Evolutionary conservation across 345 rosid species (phyloP), one percentile per base, ranked within the genome.

Genomic region (Salix brachista): DNA sequence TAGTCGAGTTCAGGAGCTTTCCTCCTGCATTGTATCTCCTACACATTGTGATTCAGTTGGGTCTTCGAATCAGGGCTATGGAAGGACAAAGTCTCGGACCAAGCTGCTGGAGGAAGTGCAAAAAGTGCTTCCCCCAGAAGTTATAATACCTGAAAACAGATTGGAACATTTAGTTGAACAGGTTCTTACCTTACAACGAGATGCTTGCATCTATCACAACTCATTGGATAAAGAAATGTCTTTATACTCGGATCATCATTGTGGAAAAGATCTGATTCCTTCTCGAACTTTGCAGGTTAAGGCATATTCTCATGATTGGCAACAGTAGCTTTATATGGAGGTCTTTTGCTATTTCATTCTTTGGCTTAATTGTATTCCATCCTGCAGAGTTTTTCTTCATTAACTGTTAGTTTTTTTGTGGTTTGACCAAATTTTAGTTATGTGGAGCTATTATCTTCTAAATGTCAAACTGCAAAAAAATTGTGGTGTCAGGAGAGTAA

Each of bases 91-190:
- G 64, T 70, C 89, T 32, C 83, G 89, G 80, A 73, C 91, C 30
- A 82, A 81, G 79, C 75, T 91, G 78, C 79, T 91, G 37, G 88
- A 82, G 78, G 86, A 86, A 78, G 78, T 91, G 81, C 88, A 90
- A 62, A 86, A 80, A 25, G 74, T 91, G 82, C 88, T 90, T 75
- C 96, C 96, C 70, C 85, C 93, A n/a, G 79, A 88, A 26, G 84
- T 91, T 48, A 71, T 88, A 54, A 78, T 89, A 72, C 96, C 93
- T 16, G 96, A 87, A 77, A 88, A 78, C 80, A 85, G 96, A 77
- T 83, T 91, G 82, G 96, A 89, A 82, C 86, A 82, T 82, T 83
- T 91, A 80, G 90, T 91, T 84, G 96, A 91, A 81, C 83, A 67
- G 78, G 92, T 92, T 26, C 88, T 91, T 77, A 83, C 77, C 68